phyloP scores from a whole-genome alignment of 768 basidiomycete genomes.

The Amanita rubescens region DNA sequence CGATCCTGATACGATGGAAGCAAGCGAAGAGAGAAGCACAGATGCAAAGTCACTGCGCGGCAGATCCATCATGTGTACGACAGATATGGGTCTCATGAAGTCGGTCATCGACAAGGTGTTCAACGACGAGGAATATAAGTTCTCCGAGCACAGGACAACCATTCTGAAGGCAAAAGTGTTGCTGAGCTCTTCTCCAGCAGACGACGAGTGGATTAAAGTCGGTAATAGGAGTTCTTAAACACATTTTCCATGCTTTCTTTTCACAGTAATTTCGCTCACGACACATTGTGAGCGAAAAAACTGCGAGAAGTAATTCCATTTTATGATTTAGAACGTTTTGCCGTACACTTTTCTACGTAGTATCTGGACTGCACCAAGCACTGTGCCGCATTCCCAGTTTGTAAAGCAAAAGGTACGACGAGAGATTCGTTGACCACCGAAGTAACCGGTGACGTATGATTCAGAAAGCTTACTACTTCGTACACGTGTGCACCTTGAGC shows the following conservation, averaged over 20 bases:
- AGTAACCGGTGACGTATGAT: no score
- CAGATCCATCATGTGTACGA: background rate
- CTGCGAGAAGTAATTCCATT: background rate
- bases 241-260: background rate
- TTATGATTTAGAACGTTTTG: background rate
- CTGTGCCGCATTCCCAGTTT: no score
- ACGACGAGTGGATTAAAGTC: no score
- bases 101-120: background rate
- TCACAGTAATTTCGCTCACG: background rate
- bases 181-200: background rate
- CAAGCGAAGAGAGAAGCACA: background rate
- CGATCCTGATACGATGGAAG: background rate
- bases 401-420: no score
- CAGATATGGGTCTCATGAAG: conserved; percentile 1
- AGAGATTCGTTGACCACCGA: no score
- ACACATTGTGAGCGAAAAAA: background rate
- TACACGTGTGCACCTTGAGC: no score
- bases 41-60: background rate
- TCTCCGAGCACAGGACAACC: background rate
- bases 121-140: background rate
- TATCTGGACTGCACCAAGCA: background rate
- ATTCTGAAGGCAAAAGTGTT: conserved; percentile 1
- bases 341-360: background rate
- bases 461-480: no score
- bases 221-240: background rate